Conservation (phyloP, 495 filamentous ascomycete species). For the Pseudotulostoma volvatum region DNA sequence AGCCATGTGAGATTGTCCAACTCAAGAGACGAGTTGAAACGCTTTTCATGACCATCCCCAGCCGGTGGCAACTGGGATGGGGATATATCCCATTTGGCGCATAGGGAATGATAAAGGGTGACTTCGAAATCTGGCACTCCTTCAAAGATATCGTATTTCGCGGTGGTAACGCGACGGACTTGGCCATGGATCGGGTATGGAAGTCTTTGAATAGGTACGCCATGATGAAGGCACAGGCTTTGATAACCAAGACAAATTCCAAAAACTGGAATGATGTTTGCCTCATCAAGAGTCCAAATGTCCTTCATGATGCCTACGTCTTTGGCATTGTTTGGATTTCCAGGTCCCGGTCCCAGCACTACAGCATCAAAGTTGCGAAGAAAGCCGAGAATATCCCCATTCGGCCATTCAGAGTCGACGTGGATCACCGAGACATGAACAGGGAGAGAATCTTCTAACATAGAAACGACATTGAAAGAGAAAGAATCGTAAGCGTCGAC, state of each 20-base stretch:
- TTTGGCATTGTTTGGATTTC: conserved; percentile 35
- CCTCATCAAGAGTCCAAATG: conserved; percentile 51
- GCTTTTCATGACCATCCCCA: neutral
- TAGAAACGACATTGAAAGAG: conserved; percentile 76
- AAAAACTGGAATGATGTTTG: conserved; percentile 51
- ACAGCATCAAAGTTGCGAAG: conserved; percentile 54
- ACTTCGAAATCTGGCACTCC: conserved; percentile 44
- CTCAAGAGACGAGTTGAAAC: neutral
- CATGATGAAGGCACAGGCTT: conserved; percentile 52
- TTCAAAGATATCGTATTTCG: conserved; percentile 32
- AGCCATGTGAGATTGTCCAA: conserved; percentile 16
- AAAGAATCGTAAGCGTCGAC: conserved; percentile 94
- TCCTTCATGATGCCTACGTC: conserved; percentile 70
- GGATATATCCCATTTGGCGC: conserved; percentile 41
- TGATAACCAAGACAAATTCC: conserved; percentile 93
- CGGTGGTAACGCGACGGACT: conserved; percentile 44
- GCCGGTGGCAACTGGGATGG: no score
- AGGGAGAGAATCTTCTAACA: conserved; percentile 47
- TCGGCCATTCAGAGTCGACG: conserved; percentile 43
- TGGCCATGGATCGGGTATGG: conserved; percentile 65
- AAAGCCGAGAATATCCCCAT: conserved; percentile 27
- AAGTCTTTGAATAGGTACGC: conserved; percentile 46
- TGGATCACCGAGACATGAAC: conserved; percentile 54
- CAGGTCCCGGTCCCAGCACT: conserved; percentile 68
- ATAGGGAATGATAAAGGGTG: conserved; percentile 79